phyloP scores from a whole-genome alignment of 305 asterid genomes.

The Petunia hybrid region DNA sequence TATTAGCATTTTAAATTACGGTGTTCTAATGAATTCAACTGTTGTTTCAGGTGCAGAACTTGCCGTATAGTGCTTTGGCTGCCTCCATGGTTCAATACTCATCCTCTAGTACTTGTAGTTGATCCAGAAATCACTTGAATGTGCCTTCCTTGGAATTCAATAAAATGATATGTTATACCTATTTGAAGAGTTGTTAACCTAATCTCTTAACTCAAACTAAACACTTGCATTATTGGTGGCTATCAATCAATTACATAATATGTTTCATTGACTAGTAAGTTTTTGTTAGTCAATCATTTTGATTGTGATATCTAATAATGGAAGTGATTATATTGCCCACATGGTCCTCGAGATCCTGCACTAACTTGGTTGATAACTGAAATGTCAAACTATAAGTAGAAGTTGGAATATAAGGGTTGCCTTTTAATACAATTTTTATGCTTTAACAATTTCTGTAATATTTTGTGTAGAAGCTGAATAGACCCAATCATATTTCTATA shows the following conservation, averaged over 20 bases:
- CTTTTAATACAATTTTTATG: not conserved
- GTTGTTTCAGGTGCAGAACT: conserved; percentile 19
- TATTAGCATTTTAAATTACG: not conserved
- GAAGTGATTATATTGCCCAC: not conserved
- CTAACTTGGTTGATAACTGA: not conserved
- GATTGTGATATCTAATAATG: not conserved
- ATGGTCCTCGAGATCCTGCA: not conserved
- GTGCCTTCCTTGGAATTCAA: conserved; percentile 23
- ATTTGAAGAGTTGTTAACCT: conserved; percentile 23
- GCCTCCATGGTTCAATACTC: not conserved
- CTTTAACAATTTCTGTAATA: not conserved
- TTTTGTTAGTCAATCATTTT: conserved; percentile 7
- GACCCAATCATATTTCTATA: too few relatives aligned
- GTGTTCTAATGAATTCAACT: not conserved
- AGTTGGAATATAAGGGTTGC: not conserved
- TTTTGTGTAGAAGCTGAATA: not conserved
- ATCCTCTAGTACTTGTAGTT: not conserved
- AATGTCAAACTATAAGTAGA: not conserved
- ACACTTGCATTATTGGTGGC: not conserved
- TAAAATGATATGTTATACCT: not conserved
- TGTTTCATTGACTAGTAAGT: not conserved
- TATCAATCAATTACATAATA: not conserved
- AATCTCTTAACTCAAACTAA: not conserved
- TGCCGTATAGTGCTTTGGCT: not conserved
- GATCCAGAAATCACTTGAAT: not conserved